Evolutionary conservation across 2,329 filamentous ascomycete species (phyloP), one percentile per base, ranked within the genome.

Genomic region (Neofusicoccum parvum): DNA sequence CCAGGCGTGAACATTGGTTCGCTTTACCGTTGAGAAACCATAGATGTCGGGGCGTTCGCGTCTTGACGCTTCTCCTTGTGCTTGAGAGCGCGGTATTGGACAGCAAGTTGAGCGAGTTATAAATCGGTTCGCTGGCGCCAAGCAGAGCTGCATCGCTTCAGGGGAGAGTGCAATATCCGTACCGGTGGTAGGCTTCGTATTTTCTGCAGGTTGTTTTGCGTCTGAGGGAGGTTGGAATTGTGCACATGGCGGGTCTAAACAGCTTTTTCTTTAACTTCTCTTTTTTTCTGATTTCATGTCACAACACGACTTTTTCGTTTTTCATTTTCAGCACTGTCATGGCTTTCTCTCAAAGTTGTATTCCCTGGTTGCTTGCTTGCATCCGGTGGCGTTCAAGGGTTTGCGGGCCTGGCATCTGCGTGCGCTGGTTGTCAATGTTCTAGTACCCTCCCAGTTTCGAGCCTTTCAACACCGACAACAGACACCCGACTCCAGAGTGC

Each of bases 271-370:
- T 45, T 53, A 14, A 14, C 34, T 53, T 43, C 41, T n/a, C 46
- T 32, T 39, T 53, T 51, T 27, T 62, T 36, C 54, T 64, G 39
- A 54, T 64, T 64, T 54, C 62, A 64, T 64, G 62, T 64, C 50
- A 64, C 62, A 54, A 64, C 50, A 64, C 62, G 50, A 54, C 62
- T 54, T 54, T 54, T 54, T 54, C 37, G 11, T 46, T 54, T 64
- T 62, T 41, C 39, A 32, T 46, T 36, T 63, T 45, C 60, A 51
- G 36, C 60, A 63, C 56, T 60, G 56, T 60, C 56, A 60, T 60
- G 56, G 56, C 56, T 60, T 60, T 60, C 56, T 60, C 56, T 48
- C 43, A 60, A 23, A 60, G 56, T 60, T 60, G 56, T 60, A 60
- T 60, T 58, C 56, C 56, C 56, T 60, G 56, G 56, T 49, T 60